Evolutionary conservation across 495 filamentous ascomycete genomes (phyloP).

Genomic region (Xylona heveae): DNA sequence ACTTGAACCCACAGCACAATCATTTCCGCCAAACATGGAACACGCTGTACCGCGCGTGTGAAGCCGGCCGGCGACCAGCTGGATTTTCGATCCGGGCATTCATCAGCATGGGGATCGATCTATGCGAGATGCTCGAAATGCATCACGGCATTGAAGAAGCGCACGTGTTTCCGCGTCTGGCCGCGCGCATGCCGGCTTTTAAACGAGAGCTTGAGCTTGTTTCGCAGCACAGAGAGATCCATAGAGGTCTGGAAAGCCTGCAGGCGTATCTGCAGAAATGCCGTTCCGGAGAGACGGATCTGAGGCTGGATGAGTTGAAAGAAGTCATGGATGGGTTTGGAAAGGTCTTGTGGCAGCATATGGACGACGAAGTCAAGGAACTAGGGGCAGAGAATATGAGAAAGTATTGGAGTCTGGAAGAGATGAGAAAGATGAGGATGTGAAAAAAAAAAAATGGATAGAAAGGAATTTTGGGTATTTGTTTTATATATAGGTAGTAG

Average conservation of each 20-base stretch:
- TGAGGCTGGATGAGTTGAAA: slow-evolving; percentile 10
- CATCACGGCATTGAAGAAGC: slow-evolving; percentile 78
- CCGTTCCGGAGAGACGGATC: slow-evolving; percentile 18
- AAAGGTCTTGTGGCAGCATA: slow-evolving; percentile 47
- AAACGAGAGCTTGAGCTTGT: slow-evolving; percentile 39
- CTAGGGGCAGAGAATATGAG: slow-evolving; percentile 74
- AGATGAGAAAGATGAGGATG: slow-evolving; percentile 55
- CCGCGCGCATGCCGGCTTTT: slow-evolving; percentile 66
- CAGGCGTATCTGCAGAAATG: slow-evolving; percentile 45
- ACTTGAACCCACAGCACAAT: slow-evolving; percentile 37
- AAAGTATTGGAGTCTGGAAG: slow-evolving; percentile 55
- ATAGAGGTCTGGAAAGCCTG: slow-evolving; percentile 55
- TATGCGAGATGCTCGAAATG: slow-evolving; percentile 42
- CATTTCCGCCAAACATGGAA: slow-evolving; percentile 60
- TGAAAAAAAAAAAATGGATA: too few relatives aligned
- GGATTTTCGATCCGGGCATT: slow-evolving; percentile 41
- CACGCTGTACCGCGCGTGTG: slow-evolving; percentile 37
- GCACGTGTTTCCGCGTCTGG: slow-evolving; percentile 62
- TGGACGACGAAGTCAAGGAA: slow-evolving; percentile 51
- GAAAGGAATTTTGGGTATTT: too few relatives aligned
- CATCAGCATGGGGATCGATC: slow-evolving; percentile 37
- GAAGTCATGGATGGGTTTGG: slow-evolving; percentile 23
- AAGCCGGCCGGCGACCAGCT: slow-evolving; percentile 26
- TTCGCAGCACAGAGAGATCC: slow-evolving; percentile 64
- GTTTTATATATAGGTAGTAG: too few relatives aligned